These are phyloP conservation scores for Schoenoplectus triqueter DNA, from an alignment of 202 grass and related monocot genomes.

Conservation along the genomic window DNA sequence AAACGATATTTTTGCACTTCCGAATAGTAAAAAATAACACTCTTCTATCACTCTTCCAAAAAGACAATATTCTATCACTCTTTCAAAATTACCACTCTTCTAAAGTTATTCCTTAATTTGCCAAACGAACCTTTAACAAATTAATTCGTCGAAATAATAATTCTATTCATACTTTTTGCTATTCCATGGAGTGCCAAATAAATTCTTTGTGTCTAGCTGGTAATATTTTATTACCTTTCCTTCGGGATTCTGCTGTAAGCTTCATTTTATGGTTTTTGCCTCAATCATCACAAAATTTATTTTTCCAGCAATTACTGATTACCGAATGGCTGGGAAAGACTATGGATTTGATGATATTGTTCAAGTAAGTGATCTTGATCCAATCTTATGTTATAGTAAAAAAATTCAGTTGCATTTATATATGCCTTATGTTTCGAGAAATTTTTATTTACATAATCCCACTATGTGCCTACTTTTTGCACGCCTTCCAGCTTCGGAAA, in stretches of 20 bases:
- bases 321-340: constrained; percentile 82
- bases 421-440: constrained; percentile 26
- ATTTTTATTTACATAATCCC: constrained; percentile 25
- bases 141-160: too few species aligned
- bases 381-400: constrained; percentile 39
- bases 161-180: too few species aligned
- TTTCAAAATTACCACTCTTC: too few species aligned
- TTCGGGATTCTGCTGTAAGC: constrained; percentile 16
- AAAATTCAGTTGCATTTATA: constrained; percentile 30
- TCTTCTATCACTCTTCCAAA: too few species aligned
- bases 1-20: too few species aligned
- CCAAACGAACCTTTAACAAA: too few species aligned
- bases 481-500: constrained; percentile 58
- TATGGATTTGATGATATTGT: constrained; percentile 85
- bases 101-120: too few species aligned
- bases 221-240: constrained; percentile 15
- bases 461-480: too few species aligned
- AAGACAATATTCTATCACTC: too few species aligned
- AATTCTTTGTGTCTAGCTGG: not conserved
- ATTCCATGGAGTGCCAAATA: too few species aligned
- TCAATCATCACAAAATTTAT: constrained; percentile 51
- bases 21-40: too few species aligned
- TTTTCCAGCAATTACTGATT: constrained; percentile 81
- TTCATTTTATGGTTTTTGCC: constrained; percentile 43
- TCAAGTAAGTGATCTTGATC: constrained; percentile 69